A percentile compares a stretch with the other conserved stretches of the same genome.
These are phyloP conservation scores for Neoarthrinium moseri DNA, from an alignment of 2,329 filamentous ascomycete genomes.

Conservation along the genomic window DNA sequence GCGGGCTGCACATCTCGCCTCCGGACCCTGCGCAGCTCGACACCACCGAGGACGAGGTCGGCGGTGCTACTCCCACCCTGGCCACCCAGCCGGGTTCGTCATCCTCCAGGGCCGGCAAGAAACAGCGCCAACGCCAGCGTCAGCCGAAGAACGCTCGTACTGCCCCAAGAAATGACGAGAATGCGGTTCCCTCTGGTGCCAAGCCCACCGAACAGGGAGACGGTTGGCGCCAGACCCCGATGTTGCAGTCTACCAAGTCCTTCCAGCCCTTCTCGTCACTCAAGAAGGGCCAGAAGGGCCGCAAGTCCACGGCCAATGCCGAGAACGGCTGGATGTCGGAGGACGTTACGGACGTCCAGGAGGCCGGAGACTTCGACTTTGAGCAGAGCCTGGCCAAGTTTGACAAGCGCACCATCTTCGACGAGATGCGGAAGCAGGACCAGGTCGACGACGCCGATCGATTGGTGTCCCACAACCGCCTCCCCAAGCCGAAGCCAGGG, in stretches of 20 bases:
- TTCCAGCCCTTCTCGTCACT: conserved; percentile 63
- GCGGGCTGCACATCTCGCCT: conserved; percentile 17
- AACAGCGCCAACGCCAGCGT: conserved; percentile 17
- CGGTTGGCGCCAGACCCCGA: conserved; percentile 60
- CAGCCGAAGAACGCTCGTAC: conserved; percentile 20
- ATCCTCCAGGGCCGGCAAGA: conserved; percentile 19
- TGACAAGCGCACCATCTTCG: conserved; percentile 88
- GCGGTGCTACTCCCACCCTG: conserved; percentile 16
- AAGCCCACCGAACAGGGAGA: conserved; percentile 36
- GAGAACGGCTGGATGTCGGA: conserved; percentile 94
- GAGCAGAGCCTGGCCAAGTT: conserved; percentile 87
- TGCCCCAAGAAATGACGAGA: conserved; percentile 12
- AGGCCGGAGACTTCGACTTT: conserved; percentile 94
- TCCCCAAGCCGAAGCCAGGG: conserved; percentile 59
- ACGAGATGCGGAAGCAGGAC: conserved; percentile 87
- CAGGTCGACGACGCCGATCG: conserved; percentile 84
- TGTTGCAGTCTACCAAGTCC: conserved; percentile 57
- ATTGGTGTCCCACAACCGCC: conserved; percentile 85
- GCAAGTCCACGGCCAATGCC: conserved; percentile 31
- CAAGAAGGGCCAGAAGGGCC: conserved; percentile 51
- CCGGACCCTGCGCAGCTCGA: conserved; percentile 12
- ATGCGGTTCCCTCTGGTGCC: conserved; percentile 16
- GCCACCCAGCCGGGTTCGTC: conserved; percentile 10
- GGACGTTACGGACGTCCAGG: conserved; percentile 91
- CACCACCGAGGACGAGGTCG: conserved; percentile 19